Percentiles rank a stretch among this genome's conserved stretches.
These are phyloP conservation scores for Dictyostelium intermedium DNA, from an alignment of 78 protist genomes.

Conservation along the genomic window DNA sequence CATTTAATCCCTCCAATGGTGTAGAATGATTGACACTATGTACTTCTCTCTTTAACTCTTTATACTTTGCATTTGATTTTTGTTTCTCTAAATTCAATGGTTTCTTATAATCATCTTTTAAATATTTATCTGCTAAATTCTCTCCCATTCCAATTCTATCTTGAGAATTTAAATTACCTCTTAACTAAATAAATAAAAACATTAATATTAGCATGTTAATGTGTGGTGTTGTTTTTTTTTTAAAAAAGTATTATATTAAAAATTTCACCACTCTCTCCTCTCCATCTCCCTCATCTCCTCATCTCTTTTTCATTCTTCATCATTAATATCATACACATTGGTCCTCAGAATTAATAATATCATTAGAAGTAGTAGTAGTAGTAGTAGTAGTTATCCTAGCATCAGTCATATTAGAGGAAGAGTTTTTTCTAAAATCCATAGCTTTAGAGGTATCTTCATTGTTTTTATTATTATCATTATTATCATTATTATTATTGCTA, in stretches of 20 bases:
- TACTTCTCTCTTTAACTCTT: not conserved
- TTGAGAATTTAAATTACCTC: not conserved
- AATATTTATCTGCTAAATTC: conserved; percentile 7
- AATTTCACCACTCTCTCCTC: no score
- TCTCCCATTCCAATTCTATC: not conserved
- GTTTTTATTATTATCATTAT: no score
- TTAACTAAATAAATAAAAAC: not conserved
- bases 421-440: not conserved
- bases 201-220: not conserved
- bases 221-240: no score
- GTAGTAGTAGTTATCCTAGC: no score
- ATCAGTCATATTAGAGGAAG: not conserved
- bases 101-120: not conserved
- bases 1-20: conserved; percentile 15
- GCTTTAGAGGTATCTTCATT: not conserved
- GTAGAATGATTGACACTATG: conserved; percentile 7
- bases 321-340: no score
- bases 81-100: not conserved
- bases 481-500: not conserved
- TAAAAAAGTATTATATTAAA: no score
- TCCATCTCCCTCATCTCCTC: no score
- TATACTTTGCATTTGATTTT: not conserved
- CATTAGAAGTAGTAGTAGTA: no score
- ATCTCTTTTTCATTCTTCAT: no score
- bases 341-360: no score